Conservation (phyloP, 176 grass and related monocot species). For the barley (Hordeum vulgare) region MorexV3_pseudomolecules_assembly NC_058520.1:498795522-498796021, state of each 20-base stretch:
- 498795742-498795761: not conserved
- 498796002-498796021: not conserved
- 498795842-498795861: not conserved
- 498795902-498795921: not conserved
- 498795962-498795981: slow-evolving; percentile 20
- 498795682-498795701: not conserved
- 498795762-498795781: not conserved
- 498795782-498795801: not conserved
- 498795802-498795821: slow-evolving; percentile 1
- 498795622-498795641: not conserved
- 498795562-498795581: not conserved
- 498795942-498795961: not conserved
- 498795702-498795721: not conserved
- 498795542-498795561: not conserved
- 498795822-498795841: slow-evolving; percentile 12
- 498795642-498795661: not conserved
- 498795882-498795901: not conserved
- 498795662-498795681: too few relatives aligned
- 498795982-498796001: slow-evolving; percentile 14
- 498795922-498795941: not conserved
- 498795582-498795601: not conserved
- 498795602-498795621: not conserved
- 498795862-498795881: not conserved
- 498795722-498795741: not conserved
- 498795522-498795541: not conserved